These are phyloP conservation scores for Eleusine coracana DNA, from an alignment of 176 grass and related monocot genomes.

Conservation along the genomic window DNA sequence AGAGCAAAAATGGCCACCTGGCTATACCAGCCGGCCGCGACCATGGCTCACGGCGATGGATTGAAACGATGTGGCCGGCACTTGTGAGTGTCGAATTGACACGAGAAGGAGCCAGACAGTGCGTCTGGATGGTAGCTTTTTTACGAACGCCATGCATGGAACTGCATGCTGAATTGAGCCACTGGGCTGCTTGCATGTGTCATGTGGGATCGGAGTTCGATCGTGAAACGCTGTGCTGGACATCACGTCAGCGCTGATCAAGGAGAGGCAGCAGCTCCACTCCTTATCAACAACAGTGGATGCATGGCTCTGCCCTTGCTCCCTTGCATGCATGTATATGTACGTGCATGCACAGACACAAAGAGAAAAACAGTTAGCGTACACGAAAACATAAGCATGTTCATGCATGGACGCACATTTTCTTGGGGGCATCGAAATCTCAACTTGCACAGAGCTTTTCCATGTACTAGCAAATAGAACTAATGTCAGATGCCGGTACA, in stretches of 20 bases:
- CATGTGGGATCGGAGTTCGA: no score
- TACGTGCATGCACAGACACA: no score
- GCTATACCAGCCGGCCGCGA: not conserved
- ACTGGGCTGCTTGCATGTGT: not conserved
- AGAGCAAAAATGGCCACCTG: not conserved
- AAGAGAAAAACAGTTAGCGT: no score
- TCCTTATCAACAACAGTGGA: not conserved
- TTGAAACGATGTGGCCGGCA: not conserved
- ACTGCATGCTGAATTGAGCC: not conserved
- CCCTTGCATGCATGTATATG: not conserved
- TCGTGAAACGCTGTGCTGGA: no score
- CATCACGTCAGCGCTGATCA: no score
- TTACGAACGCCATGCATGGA: constrained; percentile 25
- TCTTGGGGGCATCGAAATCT: no score
- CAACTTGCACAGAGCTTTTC: no score
- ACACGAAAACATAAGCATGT: not conserved
- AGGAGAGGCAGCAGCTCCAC: not conserved
- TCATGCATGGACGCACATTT: not conserved
- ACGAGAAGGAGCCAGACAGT: not conserved
- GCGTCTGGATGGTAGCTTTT: constrained; percentile 16
- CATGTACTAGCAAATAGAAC: no score
- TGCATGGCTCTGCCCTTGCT: not conserved
- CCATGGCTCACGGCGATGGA: no score
- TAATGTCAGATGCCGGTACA: no score
- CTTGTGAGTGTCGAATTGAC: constrained; percentile 30